Percentiles rank a stretch among this genome's conserved stretches.
Evolutionary conservation across 2,329 filamentous ascomycete species (phyloP).

Genomic region (Chaetomium globosum): DNA sequence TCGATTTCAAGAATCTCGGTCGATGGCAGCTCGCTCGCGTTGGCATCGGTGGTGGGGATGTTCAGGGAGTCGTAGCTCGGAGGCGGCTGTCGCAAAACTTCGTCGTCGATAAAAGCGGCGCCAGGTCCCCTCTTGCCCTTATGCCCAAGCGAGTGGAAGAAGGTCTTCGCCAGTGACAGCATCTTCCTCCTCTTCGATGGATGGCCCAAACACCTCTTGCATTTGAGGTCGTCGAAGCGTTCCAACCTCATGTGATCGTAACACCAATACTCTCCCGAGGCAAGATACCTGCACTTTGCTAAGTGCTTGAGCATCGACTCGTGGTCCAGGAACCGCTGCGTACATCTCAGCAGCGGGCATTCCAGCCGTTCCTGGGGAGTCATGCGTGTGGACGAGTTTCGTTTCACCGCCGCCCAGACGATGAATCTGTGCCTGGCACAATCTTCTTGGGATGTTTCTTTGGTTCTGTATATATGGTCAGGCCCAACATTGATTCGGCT

Average conservation of each 20-base stretch:
- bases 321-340: constrained; percentile 54
- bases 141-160: constrained; percentile 57
- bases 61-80: constrained; percentile 52
- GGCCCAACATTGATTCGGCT: constrained; percentile 11
- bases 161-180: constrained; percentile 55
- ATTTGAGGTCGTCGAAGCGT: constrained; percentile 55
- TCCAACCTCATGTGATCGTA: constrained; percentile 58
- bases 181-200: constrained; percentile 56
- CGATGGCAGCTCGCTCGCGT: constrained; percentile 49
- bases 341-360: constrained; percentile 57
- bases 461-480: constrained; percentile 44
- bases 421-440: constrained; percentile 59
- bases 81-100: constrained; percentile 45
- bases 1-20: constrained; percentile 58
- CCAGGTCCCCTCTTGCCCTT: constrained; percentile 47
- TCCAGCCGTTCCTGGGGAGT: constrained; percentile 52
- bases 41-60: constrained; percentile 31
- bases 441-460: constrained; percentile 51
- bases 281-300: constrained; percentile 52
- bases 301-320: constrained; percentile 59
- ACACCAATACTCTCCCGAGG: constrained; percentile 58
- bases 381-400: constrained; percentile 54
- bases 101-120: constrained; percentile 40
- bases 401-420: constrained; percentile 59
- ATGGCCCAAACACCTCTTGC: constrained; percentile 54